Base-by-base conservation (phyloP, 768 basidiomycete species). In the Steccherinum ochraceum region DNA sequence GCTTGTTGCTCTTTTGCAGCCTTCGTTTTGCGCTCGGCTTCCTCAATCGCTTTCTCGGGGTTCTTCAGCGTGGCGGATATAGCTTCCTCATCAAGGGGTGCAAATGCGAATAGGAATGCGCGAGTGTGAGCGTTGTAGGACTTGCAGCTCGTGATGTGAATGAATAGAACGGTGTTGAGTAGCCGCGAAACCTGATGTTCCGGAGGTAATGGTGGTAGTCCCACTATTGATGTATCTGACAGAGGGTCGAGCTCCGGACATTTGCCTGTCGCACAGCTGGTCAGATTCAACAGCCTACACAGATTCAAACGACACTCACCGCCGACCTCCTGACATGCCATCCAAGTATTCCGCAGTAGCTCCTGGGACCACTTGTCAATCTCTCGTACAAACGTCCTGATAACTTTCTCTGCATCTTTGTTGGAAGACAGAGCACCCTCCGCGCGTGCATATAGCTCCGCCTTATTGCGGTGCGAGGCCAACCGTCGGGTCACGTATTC, bases 81-180 rank as follows among this genome's bases (percentile, higher is more conserved):
- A 2, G 67, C 56, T 42, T 64, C 55, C 58, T 82, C 79, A 53
- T 79, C 74, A 4, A 76, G 48, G 12, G 64, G 44, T 2, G 64
- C 72, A 40, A 78, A 62, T 4, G 59, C 57, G 19, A 63, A 61
- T 3, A 81, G 60, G 58, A 80, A 79, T 2, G 72, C 56, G 30
- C 79, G 69, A 13, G 77, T 78, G 18, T 71, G 70, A 0, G 78
- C 73, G 3, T 78, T 79, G 55, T 79, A 81, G 45, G 67, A 62
- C 50, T 76, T 76, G 1, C 72, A 61, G 23, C 67, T 59, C 11
- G 77, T 74, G 55, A 81, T 67, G 48, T 80, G 66, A 40, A 78
- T 61, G 62, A 81, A 72, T 35, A 83, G 67, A 39, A 79, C 69
- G 24, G 75, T 68, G 59, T 77, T 76, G 48, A 80, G 57, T 57